phyloP scores from a whole-genome alignment of 2,329 filamentous ascomycete species.

The Tetracladium maxilliforme region DNA sequence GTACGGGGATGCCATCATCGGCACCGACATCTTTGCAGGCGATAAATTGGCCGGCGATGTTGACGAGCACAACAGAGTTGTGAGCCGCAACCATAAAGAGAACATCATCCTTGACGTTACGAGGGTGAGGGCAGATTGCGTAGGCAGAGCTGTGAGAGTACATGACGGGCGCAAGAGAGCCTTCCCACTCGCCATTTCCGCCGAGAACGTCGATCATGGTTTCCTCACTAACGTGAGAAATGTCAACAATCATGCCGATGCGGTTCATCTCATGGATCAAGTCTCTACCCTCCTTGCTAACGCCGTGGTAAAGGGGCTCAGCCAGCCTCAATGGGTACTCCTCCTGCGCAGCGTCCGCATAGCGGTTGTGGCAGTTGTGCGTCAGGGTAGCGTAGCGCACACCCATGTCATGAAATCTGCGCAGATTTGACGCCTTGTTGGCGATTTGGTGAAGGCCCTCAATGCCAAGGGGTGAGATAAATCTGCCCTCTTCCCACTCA shows the following conservation, averaged over 20 bases:
- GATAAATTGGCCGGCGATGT: conserved; percentile 73
- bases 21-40: conserved; percentile 43
- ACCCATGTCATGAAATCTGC: conserved; percentile 62
- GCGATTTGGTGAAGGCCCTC: conserved; percentile 92
- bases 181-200: conserved; percentile 44
- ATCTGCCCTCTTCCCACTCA: conserved; percentile 42
- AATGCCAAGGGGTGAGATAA: conserved; percentile 68
- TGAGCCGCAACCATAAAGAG: conserved; percentile 60
- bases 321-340: conserved; percentile 27
- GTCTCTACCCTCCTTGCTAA: conserved; percentile 53
- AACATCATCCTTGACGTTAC: conserved; percentile 80
- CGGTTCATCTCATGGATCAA: conserved; percentile 86
- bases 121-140: conserved; percentile 69
- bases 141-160: conserved; percentile 81
- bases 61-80: conserved; percentile 77
- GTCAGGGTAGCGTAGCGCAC: conserved; percentile 82
- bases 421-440: conserved; percentile 63
- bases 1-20: conserved; percentile 50
- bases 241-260: conserved; percentile 84
- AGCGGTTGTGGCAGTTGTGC: conserved; percentile 87
- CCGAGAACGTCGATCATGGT: conserved; percentile 77
- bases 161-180: conserved; percentile 69
- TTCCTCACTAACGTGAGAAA: conserved; percentile 63
- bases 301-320: conserved; percentile 52
- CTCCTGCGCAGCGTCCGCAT: conserved; percentile 68